Evolutionary conservation across 352 stramenopile species (phyloP).

Genomic region (Phytophthora foliorum): DNA sequence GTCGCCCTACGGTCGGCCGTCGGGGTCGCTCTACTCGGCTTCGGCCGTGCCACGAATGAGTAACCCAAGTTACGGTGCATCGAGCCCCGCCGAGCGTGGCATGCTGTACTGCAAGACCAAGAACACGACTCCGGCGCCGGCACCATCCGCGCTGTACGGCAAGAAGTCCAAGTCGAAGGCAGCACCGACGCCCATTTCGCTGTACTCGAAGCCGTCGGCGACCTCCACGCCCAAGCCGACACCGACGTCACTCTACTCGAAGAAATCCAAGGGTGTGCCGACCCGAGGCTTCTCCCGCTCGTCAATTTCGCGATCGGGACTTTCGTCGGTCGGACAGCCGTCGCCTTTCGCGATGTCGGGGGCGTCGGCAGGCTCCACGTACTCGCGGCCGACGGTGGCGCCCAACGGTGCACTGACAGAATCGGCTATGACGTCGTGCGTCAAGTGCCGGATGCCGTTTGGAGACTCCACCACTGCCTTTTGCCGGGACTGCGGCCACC

Average conservation of each 20-base stretch:
- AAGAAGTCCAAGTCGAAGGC: conserved; percentile 33
- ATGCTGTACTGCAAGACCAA: conserved; percentile 45
- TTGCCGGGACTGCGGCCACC: conserved; percentile 81
- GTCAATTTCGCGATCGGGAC: conserved; percentile 29
- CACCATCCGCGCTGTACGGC: conserved; percentile 32
- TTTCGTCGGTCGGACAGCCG: conserved; percentile 25
- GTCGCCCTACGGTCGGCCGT: conserved; percentile 24
- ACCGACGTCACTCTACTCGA: conserved; percentile 42
- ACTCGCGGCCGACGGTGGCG: conserved; percentile 17
- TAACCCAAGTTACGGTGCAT: conserved; percentile 26
- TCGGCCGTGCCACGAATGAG: conserved; percentile 19
- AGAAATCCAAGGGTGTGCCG: conserved; percentile 26
- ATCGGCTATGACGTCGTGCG: conserved; percentile 41
- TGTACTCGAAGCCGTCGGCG: conserved; percentile 37
- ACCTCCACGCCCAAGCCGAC: conserved; percentile 30
- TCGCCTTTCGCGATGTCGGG: conserved; percentile 39
- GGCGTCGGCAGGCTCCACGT: conserved; percentile 17
- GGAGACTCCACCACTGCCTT: conserved; percentile 61
- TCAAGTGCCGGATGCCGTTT: conserved; percentile 67
- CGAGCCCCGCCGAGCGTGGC: conserved; percentile 32
- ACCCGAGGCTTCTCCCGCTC: conserved; percentile 32
- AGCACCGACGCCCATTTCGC: conserved; percentile 21
- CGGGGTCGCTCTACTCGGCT: conserved; percentile 34
- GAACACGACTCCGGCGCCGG: conserved; percentile 17
- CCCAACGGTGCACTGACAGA: conserved; percentile 10